phyloP scores from a whole-genome alignment of 176 grass and related monocot species.

The Aechmea fasciata region DNA sequence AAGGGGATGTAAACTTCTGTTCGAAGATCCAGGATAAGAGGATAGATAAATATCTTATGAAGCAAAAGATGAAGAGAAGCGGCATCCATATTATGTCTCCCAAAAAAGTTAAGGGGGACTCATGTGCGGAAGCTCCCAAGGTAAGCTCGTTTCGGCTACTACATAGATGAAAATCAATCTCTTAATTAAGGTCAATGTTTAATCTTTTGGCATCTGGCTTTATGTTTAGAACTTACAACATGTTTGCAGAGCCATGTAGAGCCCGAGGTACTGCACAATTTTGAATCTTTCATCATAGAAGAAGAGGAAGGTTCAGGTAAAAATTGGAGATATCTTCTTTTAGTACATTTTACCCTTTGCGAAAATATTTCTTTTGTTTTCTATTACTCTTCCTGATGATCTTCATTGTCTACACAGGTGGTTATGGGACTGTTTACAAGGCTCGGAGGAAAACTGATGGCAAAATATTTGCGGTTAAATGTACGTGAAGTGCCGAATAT shows the following conservation, averaged over 20 bases:
- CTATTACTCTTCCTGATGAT: slow-evolving; percentile 7
- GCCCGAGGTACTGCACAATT: slow-evolving; percentile 48
- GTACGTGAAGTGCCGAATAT: slow-evolving; percentile 25
- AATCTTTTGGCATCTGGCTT: not conserved
- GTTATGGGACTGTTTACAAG: slow-evolving; percentile 87
- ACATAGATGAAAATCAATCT: too few species aligned
- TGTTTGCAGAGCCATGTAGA: slow-evolving; percentile 38
- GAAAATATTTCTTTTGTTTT: not conserved
- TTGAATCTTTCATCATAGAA: slow-evolving; percentile 61
- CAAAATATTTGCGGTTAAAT: slow-evolving; percentile 81
- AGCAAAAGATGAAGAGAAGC: slow-evolving; percentile 36
- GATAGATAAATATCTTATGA: slow-evolving; percentile 8
- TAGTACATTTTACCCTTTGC: not conserved
- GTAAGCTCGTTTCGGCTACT: slow-evolving; percentile 32
- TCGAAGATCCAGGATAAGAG: slow-evolving; percentile 28
- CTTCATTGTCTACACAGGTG: slow-evolving; percentile 33
- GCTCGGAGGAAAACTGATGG: slow-evolving; percentile 56
- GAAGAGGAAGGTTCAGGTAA: slow-evolving; percentile 98
- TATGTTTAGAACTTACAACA: not conserved
- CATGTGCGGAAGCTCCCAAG: slow-evolving; percentile 36
- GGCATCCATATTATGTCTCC: slow-evolving; percentile 28
- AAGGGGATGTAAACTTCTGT: slow-evolving; percentile 1
- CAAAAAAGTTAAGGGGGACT: slow-evolving; percentile 37
- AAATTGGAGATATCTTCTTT: not conserved
- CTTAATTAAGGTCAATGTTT: too few species aligned